Evolutionary conservation across 768 basidiomycete species (phyloP).

Genomic region (Fibroporia radiculosa): DNA sequence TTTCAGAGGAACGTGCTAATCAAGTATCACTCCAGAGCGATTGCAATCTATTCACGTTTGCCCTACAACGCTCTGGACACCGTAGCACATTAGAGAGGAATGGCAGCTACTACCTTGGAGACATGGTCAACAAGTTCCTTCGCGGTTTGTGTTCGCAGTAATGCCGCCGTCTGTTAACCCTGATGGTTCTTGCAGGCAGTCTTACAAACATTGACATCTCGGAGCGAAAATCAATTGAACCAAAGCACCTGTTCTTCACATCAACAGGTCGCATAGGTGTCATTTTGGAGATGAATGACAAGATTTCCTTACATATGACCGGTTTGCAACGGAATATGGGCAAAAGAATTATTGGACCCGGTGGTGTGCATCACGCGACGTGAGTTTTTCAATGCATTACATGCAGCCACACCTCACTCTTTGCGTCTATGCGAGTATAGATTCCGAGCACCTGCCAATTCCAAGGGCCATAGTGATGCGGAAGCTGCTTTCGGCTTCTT

Average conservation of each 20-base stretch:
- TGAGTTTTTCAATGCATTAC: conserved; percentile 23
- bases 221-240: conserved; percentile 33
- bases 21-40: conserved; percentile 38
- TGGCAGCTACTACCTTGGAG: conserved; percentile 69
- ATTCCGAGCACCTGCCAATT: conserved; percentile 61
- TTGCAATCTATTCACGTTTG: conserved; percentile 60
- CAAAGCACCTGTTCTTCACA: conserved; percentile 70
- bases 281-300: conserved; percentile 50
- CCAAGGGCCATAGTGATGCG: conserved; percentile 48
- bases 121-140: conserved; percentile 70
- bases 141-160: conserved; percentile 35
- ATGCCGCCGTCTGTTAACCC: not conserved
- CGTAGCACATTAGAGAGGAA: conserved; percentile 47
- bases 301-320: conserved; percentile 51
- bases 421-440: no score
- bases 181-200: conserved; percentile 35
- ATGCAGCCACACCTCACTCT: not conserved
- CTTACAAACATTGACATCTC: conserved; percentile 40
- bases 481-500: conserved; percentile 69
- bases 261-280: conserved; percentile 74
- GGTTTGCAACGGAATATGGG: conserved; percentile 72
- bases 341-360: conserved; percentile 40
- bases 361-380: conserved; percentile 55
- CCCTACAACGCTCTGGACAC: conserved; percentile 34
- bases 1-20: not conserved